phyloP scores from a whole-genome alignment of 2,329 filamentous ascomycete genomes.

The Exophiala alcalophila region DNA sequence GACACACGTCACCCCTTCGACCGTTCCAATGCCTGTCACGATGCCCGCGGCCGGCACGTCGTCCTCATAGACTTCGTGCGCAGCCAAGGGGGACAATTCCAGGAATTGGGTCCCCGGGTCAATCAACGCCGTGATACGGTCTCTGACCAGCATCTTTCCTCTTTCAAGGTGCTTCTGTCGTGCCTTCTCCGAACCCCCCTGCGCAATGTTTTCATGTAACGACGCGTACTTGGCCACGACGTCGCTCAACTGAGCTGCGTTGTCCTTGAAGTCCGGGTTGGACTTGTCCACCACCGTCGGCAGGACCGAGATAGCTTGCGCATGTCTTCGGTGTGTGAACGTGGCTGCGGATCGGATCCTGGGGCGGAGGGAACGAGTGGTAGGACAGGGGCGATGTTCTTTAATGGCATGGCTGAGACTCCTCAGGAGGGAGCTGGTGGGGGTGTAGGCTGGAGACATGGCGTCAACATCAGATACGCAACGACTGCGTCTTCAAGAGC shows the following conservation, averaged over 20 bases:
- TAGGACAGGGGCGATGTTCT: slow-evolving; percentile 13
- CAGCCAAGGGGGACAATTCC: slow-evolving; percentile 89
- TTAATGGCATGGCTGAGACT: slow-evolving; percentile 17
- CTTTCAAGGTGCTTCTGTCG: slow-evolving; percentile 80
- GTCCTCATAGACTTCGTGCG: slow-evolving; percentile 81
- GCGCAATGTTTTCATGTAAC: slow-evolving; percentile 68
- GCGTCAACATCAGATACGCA: no score
- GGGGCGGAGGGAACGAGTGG: slow-evolving; percentile 6
- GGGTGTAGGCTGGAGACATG: slow-evolving; percentile 20
- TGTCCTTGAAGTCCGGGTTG: slow-evolving; percentile 77
- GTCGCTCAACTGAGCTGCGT: slow-evolving; percentile 72
- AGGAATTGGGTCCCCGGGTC: slow-evolving; percentile 88
- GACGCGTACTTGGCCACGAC: slow-evolving; percentile 66
- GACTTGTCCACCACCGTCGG: slow-evolving; percentile 72
- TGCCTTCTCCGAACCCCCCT: slow-evolving; percentile 77
- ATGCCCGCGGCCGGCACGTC: slow-evolving; percentile 88
- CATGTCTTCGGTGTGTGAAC: slow-evolving; percentile 78
- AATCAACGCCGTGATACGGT: slow-evolving; percentile 80
- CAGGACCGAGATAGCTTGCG: slow-evolving; percentile 75
- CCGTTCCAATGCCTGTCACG: slow-evolving; percentile 84
- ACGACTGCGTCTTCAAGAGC: no score
- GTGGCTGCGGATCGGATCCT: slow-evolving; percentile 57
- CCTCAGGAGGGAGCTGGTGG: slow-evolving; percentile 16
- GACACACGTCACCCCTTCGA: slow-evolving; percentile 87
- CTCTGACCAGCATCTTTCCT: slow-evolving; percentile 91